Evolutionary conservation across 2,329 filamentous ascomycete genomes (phyloP), one percentile per base, ranked within the genome.

Genomic region (Thermomyces lanuginosus): DNA sequence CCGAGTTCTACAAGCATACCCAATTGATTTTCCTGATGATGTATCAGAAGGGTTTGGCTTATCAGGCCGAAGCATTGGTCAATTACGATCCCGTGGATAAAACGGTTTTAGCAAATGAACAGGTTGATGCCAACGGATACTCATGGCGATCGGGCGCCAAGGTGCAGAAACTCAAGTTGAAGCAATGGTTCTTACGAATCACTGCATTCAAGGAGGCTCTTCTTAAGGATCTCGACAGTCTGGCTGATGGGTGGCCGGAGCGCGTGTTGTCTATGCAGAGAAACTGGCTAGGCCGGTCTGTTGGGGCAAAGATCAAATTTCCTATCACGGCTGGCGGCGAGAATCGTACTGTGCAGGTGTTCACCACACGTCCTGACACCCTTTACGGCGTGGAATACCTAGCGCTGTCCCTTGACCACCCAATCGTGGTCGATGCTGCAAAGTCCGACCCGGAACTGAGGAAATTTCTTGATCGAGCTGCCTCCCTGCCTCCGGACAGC

Each of bases 21-120:
- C 83, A 92, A 48, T 72, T 69, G 40, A 69, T 92, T 36, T 92
- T 92, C 47, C 61, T 91, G 31, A 71, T 76, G 53, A 63, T 92
- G 4, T 66, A 77, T 46, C 60, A 77, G 37, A 66, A 69, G 32
- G 78, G 77, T 1, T 61, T 92, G 10, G 83, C 81, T 27, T 89
- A 89, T 49, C 82, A 83, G 46, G 72, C 72, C 17, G 75, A 89
- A 40, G 79, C 81, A 11, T 56, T 83, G 35, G 83, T 92, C 40
- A 92, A 92, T 52, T 92, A 80, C 56, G 83, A 92, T 39, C 83
- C 83, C 1, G 66, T 92, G 15, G 83, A 92, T 47, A 75, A 78
- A 47, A 92, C 83, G 0, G 83, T 92, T 9, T 61, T 92, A 32
- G 83, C 83, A 7, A 92, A 92, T 47, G 83, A 92, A 52, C 83